Conservation (phyloP, 495 filamentous ascomycete genomes). For the Penicillium nucicola region DNA sequence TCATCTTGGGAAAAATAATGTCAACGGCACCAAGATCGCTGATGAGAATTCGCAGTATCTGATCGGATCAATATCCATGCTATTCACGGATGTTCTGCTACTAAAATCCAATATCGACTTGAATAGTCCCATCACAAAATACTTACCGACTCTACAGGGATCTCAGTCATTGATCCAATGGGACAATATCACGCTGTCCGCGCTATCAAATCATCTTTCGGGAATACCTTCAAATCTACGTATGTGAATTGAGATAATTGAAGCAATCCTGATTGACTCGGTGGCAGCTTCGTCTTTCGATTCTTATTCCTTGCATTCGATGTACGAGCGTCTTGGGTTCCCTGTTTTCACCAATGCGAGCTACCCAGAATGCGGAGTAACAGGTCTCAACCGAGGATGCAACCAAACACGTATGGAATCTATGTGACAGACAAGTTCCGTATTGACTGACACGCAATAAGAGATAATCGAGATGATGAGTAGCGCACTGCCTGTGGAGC, state of each 20-base stretch:
- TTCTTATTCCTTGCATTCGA: too few species aligned
- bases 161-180: constrained; percentile 5
- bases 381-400: constrained; percentile 4
- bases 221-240: constrained; percentile 12
- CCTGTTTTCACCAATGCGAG: constrained; percentile 6
- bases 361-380: constrained; percentile 12
- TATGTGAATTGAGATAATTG: neutral
- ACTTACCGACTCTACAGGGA: constrained; percentile 3
- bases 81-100: constrained; percentile 14
- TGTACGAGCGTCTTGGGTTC: constrained; percentile 9
- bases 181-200: constrained; percentile 10
- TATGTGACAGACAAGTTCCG: too few species aligned
- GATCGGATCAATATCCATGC: constrained; percentile 15
- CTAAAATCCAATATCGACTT: constrained; percentile 12
- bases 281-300: too few species aligned
- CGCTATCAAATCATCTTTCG: constrained; percentile 11
- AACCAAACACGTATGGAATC: constrained; percentile 1
- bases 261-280: too few species aligned
- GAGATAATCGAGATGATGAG: constrained; percentile 12
- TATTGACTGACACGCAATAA: neutral
- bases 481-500: constrained; percentile 8
- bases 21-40: neutral
- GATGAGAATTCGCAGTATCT: constrained; percentile 13
- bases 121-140: constrained; percentile 9
- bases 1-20: constrained; percentile 10